Conservation (phyloP, 768 basidiomycete genomes). For the Rossbeevera mucosa region DNA sequence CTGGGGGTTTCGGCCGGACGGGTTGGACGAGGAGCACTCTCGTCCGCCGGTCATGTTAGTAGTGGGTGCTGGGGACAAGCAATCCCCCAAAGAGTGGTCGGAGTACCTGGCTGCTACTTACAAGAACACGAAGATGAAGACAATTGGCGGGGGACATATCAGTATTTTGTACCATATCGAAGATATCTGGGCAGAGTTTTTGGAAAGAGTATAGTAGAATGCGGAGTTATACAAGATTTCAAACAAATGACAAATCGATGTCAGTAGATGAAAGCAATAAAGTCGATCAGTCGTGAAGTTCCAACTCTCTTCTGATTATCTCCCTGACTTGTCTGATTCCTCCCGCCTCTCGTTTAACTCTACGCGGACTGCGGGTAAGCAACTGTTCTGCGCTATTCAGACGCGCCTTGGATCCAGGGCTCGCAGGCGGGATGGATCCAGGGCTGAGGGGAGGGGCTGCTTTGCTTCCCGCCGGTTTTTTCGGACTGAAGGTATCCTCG, state of each 20-base stretch:
- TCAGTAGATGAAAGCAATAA: slow-evolving; percentile 28
- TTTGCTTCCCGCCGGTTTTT: slow-evolving; percentile 30
- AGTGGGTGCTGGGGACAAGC: slow-evolving; percentile 39
- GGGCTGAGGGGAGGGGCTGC: slow-evolving; percentile 34
- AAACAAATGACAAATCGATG: slow-evolving; percentile 25
- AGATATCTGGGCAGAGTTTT: slow-evolving; percentile 39
- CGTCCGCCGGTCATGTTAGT: slow-evolving; percentile 44
- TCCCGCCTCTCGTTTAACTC: slow-evolving; percentile 65
- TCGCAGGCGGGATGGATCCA: slow-evolving; percentile 39
- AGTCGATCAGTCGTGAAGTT: slow-evolving; percentile 50
- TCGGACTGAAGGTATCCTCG: slow-evolving; percentile 32
- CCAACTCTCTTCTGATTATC: slow-evolving; percentile 74
- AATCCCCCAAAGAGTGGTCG: slow-evolving; percentile 41
- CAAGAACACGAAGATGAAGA: slow-evolving; percentile 39
- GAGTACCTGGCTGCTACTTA: slow-evolving; percentile 47
- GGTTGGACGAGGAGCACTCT: slow-evolving; percentile 43
- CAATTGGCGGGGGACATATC: slow-evolving; percentile 48
- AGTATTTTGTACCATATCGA: slow-evolving; percentile 42
- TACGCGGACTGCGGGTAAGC: slow-evolving; percentile 63
- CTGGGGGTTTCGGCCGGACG: slow-evolving; percentile 46
- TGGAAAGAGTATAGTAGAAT: slow-evolving; percentile 15
- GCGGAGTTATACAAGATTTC: slow-evolving; percentile 14
- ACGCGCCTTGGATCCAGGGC: slow-evolving; percentile 48
- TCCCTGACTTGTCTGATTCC: slow-evolving; percentile 78
- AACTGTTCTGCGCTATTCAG: slow-evolving; percentile 59